These are phyloP conservation scores for Collybiopsis luxurians DNA, from an alignment of 768 basidiomycete species.

Conservation along the genomic window DNA sequence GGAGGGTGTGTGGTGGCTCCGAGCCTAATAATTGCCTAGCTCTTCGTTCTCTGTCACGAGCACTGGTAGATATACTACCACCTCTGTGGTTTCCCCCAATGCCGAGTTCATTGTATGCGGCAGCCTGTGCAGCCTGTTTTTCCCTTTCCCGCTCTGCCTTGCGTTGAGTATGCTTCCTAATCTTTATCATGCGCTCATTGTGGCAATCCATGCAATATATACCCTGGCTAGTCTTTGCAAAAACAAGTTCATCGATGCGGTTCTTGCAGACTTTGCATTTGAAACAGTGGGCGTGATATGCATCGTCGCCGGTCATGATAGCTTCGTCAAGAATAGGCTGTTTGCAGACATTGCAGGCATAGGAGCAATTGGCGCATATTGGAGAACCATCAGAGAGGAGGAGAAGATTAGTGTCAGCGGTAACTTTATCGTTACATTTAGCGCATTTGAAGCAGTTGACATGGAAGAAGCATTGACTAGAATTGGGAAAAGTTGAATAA, in stretches of 20 bases:
- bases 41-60: neutral
- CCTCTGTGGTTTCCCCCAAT: neutral
- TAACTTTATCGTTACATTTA: constrained; percentile 90
- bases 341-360: constrained; percentile 93
- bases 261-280: constrained; percentile 94
- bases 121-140: constrained; percentile 29
- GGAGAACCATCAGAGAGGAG: constrained; percentile 97
- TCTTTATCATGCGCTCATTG: constrained; percentile 94
- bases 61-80: constrained; percentile 10
- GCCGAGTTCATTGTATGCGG: constrained; percentile 37
- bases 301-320: constrained; percentile 99
- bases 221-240: constrained; percentile 96
- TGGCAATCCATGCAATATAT: constrained; percentile 99
- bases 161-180: constrained; percentile 87
- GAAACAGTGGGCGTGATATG: constrained; percentile 98
- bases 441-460: constrained; percentile 96
- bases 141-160: constrained; percentile 65
- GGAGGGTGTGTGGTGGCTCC: neutral
- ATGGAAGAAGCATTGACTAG: constrained; percentile 91
- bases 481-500: constrained; percentile 10
- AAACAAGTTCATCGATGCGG: constrained; percentile 96
- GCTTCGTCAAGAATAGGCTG: constrained; percentile 97
- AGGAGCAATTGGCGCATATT: constrained; percentile 90
- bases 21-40: neutral
- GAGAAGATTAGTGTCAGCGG: constrained; percentile 95